Base-by-base conservation (phyloP, 495 filamentous ascomycete species). In the Penicillium psychrofluorescens region DNA sequence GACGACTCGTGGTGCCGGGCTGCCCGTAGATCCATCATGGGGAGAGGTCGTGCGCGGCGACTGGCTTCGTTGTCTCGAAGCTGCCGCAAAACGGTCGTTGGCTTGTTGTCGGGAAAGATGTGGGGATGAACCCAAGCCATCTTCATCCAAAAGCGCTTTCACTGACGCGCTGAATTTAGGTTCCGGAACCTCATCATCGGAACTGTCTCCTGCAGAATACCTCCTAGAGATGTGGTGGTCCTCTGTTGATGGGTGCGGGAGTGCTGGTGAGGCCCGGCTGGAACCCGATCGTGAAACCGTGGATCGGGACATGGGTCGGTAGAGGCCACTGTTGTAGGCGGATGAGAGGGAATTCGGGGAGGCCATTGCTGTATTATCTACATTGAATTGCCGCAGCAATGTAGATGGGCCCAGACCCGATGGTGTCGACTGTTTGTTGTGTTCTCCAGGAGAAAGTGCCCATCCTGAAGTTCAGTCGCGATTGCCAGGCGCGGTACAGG, bases 151-250 rank as follows among this genome's bases (percentile, higher is more conserved):
- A 10, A 90, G 66, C 15, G 84, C 85, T 53, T 88, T 88, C 8
- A 85, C 86, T 31, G 85, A 75, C 30, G 86, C 86, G 53, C 85
- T 89, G 54, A 88, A 81, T 59, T 85, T 87, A 63, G 87, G 85
- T 46, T 85, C 85, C 30, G 83, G 84, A 16, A 80, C 71, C 45
- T 69, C 68, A 45, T 88, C 85, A 54, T 90, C 86, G 12, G 85
- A 88, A 65, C 84, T 89, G 54, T 90, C 85, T 7, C 73, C 74
- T 4, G 62, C 54, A 11, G 71, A 64, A 40, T 70, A 70, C n/a
- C 64, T 54, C 36, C 55, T 58, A 2, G 67, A 51, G 0, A 22
- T 51, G 22, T 2, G 55, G 52, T 35, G 41, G 32, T 36, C 41
- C 49, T 29, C 54, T 48, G 16, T 52, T 53, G 28, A 51, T 56